Evolutionary conservation across 176 grass and related monocot genomes (phyloP), one percentile per base, ranked within the genome.

Genomic region (Eleusine indica): DNA sequence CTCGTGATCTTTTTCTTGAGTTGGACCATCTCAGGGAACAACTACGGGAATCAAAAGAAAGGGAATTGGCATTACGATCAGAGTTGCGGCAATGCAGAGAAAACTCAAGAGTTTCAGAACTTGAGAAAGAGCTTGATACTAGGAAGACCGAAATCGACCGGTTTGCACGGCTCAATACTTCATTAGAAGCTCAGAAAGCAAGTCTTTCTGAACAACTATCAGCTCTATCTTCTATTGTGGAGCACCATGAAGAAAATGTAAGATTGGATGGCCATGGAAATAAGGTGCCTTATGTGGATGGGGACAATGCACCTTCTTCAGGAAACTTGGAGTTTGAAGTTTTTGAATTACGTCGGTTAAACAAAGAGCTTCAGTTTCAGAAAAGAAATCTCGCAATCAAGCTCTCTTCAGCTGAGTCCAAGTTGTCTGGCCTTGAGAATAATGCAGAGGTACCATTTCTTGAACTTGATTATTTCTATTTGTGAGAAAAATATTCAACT

Each of bases 361-460:
- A 96, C 80, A 99, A 99, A 71, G 96, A 99, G 60, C 89, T 99
- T 66, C 96, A 99, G 70, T 92, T 99, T 92, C 86, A 99, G 70
- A 99, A 92, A 80, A 82, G 93, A 89, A 99, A 90, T 79, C 85
- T 99, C 60, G 87, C 91, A 37, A 93, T 96, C 62, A 89, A 89
- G 77, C 94, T 99, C 51, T 87, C 96, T 82, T 99, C 89, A 51
- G 93, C 89, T 73, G 96, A 99, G 86, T 99, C 96, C 76, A 93
- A 94, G 78, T 91, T 99, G 78, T 78, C 91, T 70, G 89, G 86
- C 47, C 86, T 92, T 83, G 85, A 92, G 82, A 94, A 96, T 78
- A 88, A 86, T 68, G 83, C 83, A n/a, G 93, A 99, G 96, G 96
- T 99, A 94, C 66, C 14, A 54, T 86, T 76, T 47, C 58, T 82